Evolutionary conservation across 2,329 filamentous ascomycete genomes (phyloP).

Genomic region (Nemania sp.): DNA sequence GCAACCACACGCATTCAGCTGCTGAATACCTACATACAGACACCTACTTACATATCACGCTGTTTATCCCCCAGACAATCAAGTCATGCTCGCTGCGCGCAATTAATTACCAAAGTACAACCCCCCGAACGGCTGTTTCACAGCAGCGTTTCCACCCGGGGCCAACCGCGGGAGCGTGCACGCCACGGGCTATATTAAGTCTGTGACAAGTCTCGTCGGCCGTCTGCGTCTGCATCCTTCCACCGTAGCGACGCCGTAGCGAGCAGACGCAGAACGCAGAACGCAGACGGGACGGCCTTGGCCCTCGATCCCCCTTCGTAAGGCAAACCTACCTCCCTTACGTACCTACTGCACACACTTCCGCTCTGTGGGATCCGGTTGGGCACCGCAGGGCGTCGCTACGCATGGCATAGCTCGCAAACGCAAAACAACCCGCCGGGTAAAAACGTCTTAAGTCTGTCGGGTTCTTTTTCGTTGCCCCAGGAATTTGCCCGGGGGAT

Average conservation of each 20-base stretch:
- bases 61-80: neutral
- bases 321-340: too few species aligned
- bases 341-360: too few species aligned
- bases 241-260: neutral
- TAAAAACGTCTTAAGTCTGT: too few species aligned
- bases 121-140: conserved; percentile 24
- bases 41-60: conserved; percentile 4
- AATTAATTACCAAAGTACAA: neutral
- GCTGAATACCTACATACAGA: too few species aligned
- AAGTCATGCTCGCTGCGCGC: neutral
- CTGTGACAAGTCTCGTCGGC: conserved; percentile 16
- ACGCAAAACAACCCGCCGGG: too few species aligned
- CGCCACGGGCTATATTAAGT: conserved; percentile 30
- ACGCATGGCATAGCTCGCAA: too few species aligned
- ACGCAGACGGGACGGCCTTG: conserved; percentile 11
- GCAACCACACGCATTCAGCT: neutral
- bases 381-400: too few species aligned
- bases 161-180: conserved; percentile 25
- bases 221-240: conserved; percentile 15
- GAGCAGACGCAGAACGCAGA: too few species aligned
- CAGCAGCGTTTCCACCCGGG: conserved; percentile 16
- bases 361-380: too few species aligned
- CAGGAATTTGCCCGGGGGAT: too few species aligned
- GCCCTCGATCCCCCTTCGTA: conserved; percentile 8
- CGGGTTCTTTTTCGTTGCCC: too few species aligned